Base-by-base conservation (phyloP, 1,284 basidiomycete species). In the Puccinia polysora region DNA sequence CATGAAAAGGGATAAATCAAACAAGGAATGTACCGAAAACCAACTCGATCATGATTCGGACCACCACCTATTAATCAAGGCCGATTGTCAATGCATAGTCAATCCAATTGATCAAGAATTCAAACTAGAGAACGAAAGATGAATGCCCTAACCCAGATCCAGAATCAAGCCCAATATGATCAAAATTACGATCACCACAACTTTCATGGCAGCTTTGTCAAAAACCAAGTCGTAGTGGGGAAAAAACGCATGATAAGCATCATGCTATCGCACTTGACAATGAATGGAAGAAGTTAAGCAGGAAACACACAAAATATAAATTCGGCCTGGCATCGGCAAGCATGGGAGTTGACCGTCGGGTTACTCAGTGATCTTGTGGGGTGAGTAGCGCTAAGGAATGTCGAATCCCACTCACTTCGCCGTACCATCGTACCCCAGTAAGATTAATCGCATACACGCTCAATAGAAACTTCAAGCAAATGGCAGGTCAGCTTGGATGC, bases 81-180 rank as follows among this genome's bases (percentile, higher is more conserved):
- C 23, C 6, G 4, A 4, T 14, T 30, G 18, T n/a, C 7, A 52
- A 25, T n/a, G 53, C 53, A 4, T 28, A 36, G 32, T 56, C 8
- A 56, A 30, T 28, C n/a, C 18, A 7, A 7, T 7, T 18, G n/a
- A 2, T 34, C 28, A 56, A n/a, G 3, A n/a, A n/a, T 14, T 10
- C 4, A 32, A 56, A 6, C 23, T 56, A 34, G n/a, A 34, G n/a
- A 32, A 32, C 6, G 7, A 30, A 12, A n/a, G n/a, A n/a, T n/a
- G n/a, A n/a, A n/a, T n/a, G n/a, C n/a, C n/a, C 74, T 88, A 88
- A 65, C 88, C 88, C 23, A 88, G 84, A 77, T 88, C 87, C 67
- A 90, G 83, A 73, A 89, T 80, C 55, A 89, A 81, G 67, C 87
- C 87, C 67, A 84, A 81, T 64, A 89, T 77, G 74, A 89, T 84